These are phyloP conservation scores for Calonectria hawksworthii DNA, from an alignment of 2,329 filamentous ascomycete genomes.

Conservation along the genomic window DNA sequence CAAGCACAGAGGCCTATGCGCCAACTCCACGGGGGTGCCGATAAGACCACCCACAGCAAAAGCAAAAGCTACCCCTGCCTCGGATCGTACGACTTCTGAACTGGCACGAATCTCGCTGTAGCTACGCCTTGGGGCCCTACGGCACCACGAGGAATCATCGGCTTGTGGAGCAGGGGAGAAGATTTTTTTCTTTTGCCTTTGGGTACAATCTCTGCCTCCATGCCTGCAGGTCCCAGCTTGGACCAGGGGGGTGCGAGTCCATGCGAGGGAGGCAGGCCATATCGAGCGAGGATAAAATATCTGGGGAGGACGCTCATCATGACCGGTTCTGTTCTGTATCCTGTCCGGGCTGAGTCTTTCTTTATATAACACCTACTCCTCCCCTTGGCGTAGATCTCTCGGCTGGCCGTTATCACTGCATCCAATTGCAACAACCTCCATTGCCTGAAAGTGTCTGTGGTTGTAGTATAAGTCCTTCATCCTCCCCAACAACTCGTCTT, in stretches of 20 bases:
- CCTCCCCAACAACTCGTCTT: background rate
- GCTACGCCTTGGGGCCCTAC: constrained; percentile 24
- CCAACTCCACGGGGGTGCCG: constrained; percentile 29
- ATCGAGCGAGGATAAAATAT: constrained; percentile 41
- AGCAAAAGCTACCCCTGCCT: constrained; percentile 28
- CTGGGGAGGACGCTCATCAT: constrained; percentile 33
- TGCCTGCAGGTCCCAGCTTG: constrained; percentile 30
- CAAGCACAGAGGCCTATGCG: background rate
- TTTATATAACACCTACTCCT: constrained; percentile 13
- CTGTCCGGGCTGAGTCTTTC: constrained; percentile 24
- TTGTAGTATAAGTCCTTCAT: constrained; percentile 6
- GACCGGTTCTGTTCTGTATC: constrained; percentile 22
- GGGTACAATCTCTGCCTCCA: constrained; percentile 32
- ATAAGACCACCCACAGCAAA: constrained; percentile 28
- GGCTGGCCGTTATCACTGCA: background rate
- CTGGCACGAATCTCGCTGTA: constrained; percentile 30
- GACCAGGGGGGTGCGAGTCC: constrained; percentile 30
- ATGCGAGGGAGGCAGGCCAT: constrained; percentile 30
- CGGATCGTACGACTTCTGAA: constrained; percentile 45
- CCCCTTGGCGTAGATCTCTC: constrained; percentile 8
- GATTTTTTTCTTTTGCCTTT: constrained; percentile 34
- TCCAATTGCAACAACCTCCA: constrained; percentile 11
- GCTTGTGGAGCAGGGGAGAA: constrained; percentile 44
- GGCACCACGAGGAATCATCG: constrained; percentile 43
- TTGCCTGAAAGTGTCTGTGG: constrained; percentile 3